Percentiles rank a stretch among this genome's conserved stretches.
phyloP scores from a whole-genome alignment of 2,329 filamentous ascomycete genomes.

The Neopestalotiopsis rosae region DNA sequence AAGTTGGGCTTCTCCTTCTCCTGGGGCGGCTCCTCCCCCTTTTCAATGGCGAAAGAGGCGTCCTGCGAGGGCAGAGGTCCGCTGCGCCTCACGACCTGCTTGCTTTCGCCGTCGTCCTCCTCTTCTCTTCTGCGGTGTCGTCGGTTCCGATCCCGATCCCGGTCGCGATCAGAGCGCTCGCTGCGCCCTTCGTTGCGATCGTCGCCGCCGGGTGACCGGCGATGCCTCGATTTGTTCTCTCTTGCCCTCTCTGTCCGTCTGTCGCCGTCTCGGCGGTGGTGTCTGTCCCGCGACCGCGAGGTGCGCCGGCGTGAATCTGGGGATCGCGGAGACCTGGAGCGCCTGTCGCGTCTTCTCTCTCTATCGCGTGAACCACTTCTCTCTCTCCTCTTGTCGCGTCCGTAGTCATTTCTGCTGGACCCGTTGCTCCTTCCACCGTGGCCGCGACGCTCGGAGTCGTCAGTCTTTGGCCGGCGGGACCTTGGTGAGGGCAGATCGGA shows the following conservation, averaged over 20 bases:
- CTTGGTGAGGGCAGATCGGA: slow-evolving; percentile 11
- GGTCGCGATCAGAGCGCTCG: background rate
- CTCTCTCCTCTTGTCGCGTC: slow-evolving; percentile 9
- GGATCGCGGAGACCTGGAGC: slow-evolving; percentile 33
- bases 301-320: slow-evolving; percentile 24
- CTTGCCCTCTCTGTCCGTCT: slow-evolving; percentile 39
- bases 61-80: slow-evolving; percentile 66
- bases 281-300: slow-evolving; percentile 30
- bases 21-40: slow-evolving; percentile 53
- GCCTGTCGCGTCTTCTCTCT: slow-evolving; percentile 28
- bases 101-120: slow-evolving; percentile 27
- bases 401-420: slow-evolving; percentile 2
- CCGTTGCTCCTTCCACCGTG: background rate
- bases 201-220: slow-evolving; percentile 23
- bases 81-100: slow-evolving; percentile 39
- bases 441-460: slow-evolving; percentile 5
- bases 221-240: slow-evolving; percentile 30
- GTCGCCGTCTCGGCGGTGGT: slow-evolving; percentile 32
- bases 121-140: slow-evolving; percentile 30
- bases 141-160: background rate
- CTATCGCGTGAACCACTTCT: slow-evolving; percentile 17
- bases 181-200: slow-evolving; percentile 18
- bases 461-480: slow-evolving; percentile 17
- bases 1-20: slow-evolving; percentile 92
- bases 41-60: slow-evolving; percentile 62